Conservation (phyloP, 768 basidiomycete genomes). For the Leccinum rimulosum region DNA sequence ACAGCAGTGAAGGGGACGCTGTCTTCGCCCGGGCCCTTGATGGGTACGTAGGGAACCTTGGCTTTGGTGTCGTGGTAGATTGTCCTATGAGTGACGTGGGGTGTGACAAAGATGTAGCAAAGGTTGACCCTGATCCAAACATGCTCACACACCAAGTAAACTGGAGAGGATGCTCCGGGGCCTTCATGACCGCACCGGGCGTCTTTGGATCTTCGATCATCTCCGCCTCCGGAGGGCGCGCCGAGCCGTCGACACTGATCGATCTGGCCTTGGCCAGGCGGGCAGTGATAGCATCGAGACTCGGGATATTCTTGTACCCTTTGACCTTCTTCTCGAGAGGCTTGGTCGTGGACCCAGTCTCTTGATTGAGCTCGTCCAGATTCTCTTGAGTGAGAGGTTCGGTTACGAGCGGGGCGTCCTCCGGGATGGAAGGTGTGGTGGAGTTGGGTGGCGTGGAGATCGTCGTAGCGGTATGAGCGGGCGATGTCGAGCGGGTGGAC, state of each 20-base stretch:
- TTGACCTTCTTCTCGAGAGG: slow-evolving; percentile 38
- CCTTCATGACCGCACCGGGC: slow-evolving; percentile 64
- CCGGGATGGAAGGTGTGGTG: slow-evolving; percentile 39
- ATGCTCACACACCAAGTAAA: slow-evolving; percentile 61
- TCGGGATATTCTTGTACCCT: slow-evolving; percentile 88
- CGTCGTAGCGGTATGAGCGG: slow-evolving; percentile 47
- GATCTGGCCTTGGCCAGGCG: slow-evolving; percentile 69
- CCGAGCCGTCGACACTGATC: slow-evolving; percentile 55
- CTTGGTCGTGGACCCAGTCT: slow-evolving; percentile 36
- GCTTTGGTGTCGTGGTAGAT: slow-evolving; percentile 87
- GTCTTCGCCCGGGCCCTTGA: slow-evolving; percentile 25
- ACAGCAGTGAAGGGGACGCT: slow-evolving; percentile 35
- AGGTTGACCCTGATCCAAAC: neutral
- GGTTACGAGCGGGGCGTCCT: slow-evolving; percentile 32
- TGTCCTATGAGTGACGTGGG: slow-evolving; percentile 53
- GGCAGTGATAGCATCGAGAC: slow-evolving; percentile 81
- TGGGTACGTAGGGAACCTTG: slow-evolving; percentile 44
- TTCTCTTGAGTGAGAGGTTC: slow-evolving; percentile 63
- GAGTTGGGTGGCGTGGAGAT: slow-evolving; percentile 41
- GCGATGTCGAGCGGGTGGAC: slow-evolving; percentile 65
- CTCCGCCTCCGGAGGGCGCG: slow-evolving; percentile 73
- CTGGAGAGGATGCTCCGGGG: slow-evolving; percentile 81
- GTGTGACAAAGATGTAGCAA: slow-evolving; percentile 1
- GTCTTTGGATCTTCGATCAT: slow-evolving; percentile 83
- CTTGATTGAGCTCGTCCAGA: slow-evolving; percentile 61